A percentile compares a stretch with the other conserved stretches of the same genome.
Evolutionary conservation across 2,329 filamentous ascomycete genomes (phyloP).

Genomic region (Hypoxylon sp.): DNA sequence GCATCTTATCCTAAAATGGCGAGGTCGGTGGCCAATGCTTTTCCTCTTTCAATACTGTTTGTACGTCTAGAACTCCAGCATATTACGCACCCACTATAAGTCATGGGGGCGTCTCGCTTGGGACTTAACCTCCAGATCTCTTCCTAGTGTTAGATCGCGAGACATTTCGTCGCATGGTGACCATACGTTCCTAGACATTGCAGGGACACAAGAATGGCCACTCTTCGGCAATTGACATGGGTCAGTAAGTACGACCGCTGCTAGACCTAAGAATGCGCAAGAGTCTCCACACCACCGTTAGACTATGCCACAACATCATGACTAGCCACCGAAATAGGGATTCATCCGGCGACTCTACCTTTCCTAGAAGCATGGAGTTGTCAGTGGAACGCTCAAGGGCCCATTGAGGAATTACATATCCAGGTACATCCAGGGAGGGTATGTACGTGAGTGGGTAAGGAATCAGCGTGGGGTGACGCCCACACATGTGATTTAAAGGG

Average conservation of each 20-base stretch:
- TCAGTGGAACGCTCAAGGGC: constrained; percentile 4
- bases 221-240: constrained; percentile 24
- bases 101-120: constrained; percentile 24
- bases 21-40: constrained; percentile 13
- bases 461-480: constrained; percentile 16
- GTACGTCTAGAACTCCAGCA: constrained; percentile 17
- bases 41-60: constrained; percentile 15
- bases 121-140: constrained; percentile 6
- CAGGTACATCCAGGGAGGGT: constrained; percentile 1
- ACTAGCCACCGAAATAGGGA: background rate
- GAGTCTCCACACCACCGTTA: background rate
- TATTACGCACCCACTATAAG: constrained; percentile 26
- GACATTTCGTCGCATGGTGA: constrained; percentile 42
- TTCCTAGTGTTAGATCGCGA: constrained; percentile 26
- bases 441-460: background rate
- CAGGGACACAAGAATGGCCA: constrained; percentile 30
- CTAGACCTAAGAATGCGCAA: constrained; percentile 9
- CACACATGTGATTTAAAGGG: constrained; percentile 20
- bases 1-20: constrained; percentile 17
- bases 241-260: constrained; percentile 1
- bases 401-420: constrained; percentile 8
- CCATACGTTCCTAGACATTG: constrained; percentile 37
- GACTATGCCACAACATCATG: background rate
- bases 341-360: constrained; percentile 4
- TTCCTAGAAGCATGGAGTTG: background rate